Evolutionary conservation across 495 filamentous ascomycete species (phyloP).

Genomic region (Opeltia flavorubescens): DNA sequence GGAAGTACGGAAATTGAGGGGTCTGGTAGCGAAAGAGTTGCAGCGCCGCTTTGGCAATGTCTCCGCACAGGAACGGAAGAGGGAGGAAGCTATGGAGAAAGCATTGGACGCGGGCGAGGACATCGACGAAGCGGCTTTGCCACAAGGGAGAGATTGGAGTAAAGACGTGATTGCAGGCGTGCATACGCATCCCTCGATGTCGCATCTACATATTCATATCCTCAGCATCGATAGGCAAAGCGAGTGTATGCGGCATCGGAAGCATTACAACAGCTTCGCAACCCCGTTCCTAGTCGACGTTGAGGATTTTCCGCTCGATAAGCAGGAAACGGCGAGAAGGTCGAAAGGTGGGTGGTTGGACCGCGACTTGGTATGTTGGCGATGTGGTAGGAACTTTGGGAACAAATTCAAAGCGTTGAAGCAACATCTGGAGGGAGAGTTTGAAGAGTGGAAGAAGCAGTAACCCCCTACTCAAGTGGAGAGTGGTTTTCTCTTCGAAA

Average conservation of each 20-base stretch:
- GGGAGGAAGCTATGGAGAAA: constrained; percentile 44
- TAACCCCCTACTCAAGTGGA: too few species aligned
- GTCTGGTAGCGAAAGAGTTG: constrained; percentile 60
- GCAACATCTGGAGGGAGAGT: constrained; percentile 67
- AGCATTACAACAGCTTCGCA: constrained; percentile 87
- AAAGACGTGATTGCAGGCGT: constrained; percentile 64
- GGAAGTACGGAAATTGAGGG: constrained; percentile 46
- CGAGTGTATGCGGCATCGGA: constrained; percentile 56
- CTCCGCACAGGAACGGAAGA: constrained; percentile 44
- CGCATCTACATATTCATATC: constrained; percentile 83
- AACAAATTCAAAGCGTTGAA: constrained; percentile 61
- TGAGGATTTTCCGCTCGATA: constrained; percentile 63
- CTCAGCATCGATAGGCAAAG: constrained; percentile 60
- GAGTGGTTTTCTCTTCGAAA: too few species aligned
- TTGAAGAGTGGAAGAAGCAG: constrained; percentile 63
- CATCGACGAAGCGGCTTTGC: constrained; percentile 30
- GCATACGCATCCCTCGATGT: constrained; percentile 84
- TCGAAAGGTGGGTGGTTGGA: constrained; percentile 39
- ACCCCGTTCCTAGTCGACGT: constrained; percentile 75
- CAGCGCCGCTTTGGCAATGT: constrained; percentile 50
- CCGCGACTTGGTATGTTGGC: constrained; percentile 64
- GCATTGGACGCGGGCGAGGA: constrained; percentile 27
- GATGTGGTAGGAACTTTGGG: constrained; percentile 62
- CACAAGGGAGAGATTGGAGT: constrained; percentile 63
- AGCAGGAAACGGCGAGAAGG: constrained; percentile 43